Evolutionary conservation across 192 early-diverging fungal genomes (phyloP).

Genomic region (Podila minutissima): DNA sequence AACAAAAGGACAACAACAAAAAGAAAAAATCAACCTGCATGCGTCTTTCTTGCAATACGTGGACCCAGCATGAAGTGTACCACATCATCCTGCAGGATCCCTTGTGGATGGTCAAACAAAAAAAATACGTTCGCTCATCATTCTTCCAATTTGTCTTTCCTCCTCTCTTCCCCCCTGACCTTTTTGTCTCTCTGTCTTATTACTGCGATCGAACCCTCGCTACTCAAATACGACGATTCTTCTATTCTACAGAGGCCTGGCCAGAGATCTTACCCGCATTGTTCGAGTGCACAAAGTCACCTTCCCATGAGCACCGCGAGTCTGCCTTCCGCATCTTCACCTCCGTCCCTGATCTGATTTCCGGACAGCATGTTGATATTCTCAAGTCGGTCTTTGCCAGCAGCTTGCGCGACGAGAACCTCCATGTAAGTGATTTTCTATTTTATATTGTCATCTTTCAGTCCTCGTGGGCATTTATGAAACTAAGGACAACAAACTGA

Average conservation of each 20-base stretch:
- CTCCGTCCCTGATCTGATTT: slow-evolving; percentile 81
- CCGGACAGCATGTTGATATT: slow-evolving; percentile 73
- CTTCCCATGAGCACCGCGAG: slow-evolving; percentile 80
- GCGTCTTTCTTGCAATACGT: no score
- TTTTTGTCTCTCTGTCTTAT: not conserved
- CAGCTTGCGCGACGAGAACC: slow-evolving; percentile 76
- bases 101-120: no score
- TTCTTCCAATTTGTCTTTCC: not conserved
- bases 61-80: no score
- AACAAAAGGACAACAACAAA: no score
- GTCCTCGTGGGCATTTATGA: no score
- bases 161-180: not conserved
- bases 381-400: slow-evolving; percentile 78
- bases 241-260: slow-evolving; percentile 72
- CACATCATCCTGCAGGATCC: no score
- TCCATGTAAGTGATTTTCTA: slow-evolving; percentile 42
- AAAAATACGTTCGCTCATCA: no score
- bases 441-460: no score
- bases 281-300: slow-evolving; percentile 84
- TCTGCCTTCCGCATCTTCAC: slow-evolving; percentile 92
- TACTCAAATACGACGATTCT: not conserved
- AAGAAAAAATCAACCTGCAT: no score
- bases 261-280: slow-evolving; percentile 81
- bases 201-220: not conserved
- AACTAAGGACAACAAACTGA: no score